Percentiles rank a stretch among this genome's conserved stretches.
These are phyloP conservation scores for Bathelium albidoporum DNA, from an alignment of 495 filamentous ascomycete species.

Conservation along the genomic window DNA sequence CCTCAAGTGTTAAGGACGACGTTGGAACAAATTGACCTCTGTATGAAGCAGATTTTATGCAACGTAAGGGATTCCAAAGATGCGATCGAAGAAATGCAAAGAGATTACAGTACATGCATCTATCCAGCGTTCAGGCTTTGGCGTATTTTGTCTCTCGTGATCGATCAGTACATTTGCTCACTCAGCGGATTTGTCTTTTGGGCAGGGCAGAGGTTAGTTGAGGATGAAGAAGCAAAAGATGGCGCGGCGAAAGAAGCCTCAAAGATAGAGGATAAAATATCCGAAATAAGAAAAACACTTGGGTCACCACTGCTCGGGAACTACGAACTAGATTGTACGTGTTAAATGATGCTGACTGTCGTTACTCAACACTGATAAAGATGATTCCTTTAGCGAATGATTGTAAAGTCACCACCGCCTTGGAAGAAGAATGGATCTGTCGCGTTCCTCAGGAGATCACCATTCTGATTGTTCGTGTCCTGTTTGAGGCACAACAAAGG, in stretches of 20 bases:
- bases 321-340: neutral
- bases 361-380: neutral
- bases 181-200: neutral
- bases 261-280: neutral
- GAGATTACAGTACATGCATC: no score
- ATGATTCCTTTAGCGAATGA: neutral
- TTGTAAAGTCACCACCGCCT: neutral
- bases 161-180: neutral
- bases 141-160: conserved; percentile 1
- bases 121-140: neutral
- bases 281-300: neutral
- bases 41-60: neutral
- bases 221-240: neutral
- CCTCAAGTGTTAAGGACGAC: neutral
- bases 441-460: neutral
- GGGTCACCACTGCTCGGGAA: neutral
- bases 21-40: no score
- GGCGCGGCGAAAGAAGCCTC: neutral
- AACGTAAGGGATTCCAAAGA: neutral
- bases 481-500: neutral
- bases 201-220: neutral
- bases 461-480: neutral
- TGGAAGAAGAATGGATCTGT: neutral
- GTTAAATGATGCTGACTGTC: neutral
- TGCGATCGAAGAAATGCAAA: neutral